A percentile compares a stretch with the other conserved stretches of the same genome.
Conservation (phyloP, 306 rosid genomes). For the Rosa rugosa region DNA sequence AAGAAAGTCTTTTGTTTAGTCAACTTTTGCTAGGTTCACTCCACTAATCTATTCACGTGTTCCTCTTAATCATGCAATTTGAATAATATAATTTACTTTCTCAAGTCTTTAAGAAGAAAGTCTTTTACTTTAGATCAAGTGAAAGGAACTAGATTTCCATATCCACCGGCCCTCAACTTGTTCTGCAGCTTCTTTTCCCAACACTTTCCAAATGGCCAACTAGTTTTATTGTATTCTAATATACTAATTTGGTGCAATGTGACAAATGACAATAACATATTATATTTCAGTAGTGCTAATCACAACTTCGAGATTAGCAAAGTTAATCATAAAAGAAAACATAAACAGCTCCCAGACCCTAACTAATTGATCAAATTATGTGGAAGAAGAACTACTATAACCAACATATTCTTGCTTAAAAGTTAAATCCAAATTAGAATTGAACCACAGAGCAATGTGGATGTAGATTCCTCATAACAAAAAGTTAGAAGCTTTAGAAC, state of each 20-base stretch:
- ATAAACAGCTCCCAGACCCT: neutral
- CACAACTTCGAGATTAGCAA: neutral
- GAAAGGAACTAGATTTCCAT: neutral
- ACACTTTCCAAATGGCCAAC: neutral
- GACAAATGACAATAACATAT: neutral
- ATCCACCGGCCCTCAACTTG: neutral
- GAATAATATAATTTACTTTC: neutral
- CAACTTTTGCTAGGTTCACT: neutral
- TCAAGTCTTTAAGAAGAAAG: neutral
- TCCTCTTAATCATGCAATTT: neutral
- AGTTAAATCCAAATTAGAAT: neutral
- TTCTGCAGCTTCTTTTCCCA: neutral
- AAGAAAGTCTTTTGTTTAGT: neutral
- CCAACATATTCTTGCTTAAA: neutral
- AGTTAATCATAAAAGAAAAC: neutral
- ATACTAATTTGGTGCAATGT: neutral
- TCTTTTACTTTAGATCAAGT: neutral
- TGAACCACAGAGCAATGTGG: neutral
- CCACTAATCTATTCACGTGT: neutral
- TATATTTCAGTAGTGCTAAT: neutral
- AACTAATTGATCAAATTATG: neutral
- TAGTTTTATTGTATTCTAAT: neutral
- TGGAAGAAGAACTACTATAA: neutral
- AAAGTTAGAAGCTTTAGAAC: neutral
- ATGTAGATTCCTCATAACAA: neutral